Evolutionary conservation across 371 early-diverging fungal species (phyloP).

Genomic region (Mucor mucedo): DNA sequence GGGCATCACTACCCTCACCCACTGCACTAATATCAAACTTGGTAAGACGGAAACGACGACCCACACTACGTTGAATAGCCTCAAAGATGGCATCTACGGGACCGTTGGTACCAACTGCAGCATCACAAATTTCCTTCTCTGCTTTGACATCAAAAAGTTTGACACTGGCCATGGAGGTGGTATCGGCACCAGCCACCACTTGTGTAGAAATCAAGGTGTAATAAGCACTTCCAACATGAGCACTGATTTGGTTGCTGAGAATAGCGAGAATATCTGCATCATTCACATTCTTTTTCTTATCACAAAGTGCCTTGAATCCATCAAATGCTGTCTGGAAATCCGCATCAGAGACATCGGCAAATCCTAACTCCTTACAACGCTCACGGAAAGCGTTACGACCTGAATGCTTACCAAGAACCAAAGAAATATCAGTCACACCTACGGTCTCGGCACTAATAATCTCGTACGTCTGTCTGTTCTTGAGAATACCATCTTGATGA

Average conservation of each 20-base stretch:
- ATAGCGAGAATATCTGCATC: constrained; percentile 90
- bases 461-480: constrained; percentile 93
- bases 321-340: constrained; percentile 83
- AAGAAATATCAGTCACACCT: constrained; percentile 81
- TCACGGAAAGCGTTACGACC: constrained; percentile 92
- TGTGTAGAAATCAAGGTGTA: constrained; percentile 72
- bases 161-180: constrained; percentile 82
- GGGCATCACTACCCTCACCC: constrained; percentile 84
- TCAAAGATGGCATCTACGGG: constrained; percentile 87
- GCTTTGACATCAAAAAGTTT: constrained; percentile 51
- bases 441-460: constrained; percentile 93
- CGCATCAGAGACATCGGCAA: constrained; percentile 60
- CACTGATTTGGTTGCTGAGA: constrained; percentile 69
- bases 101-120: constrained; percentile 79
- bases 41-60: constrained; percentile 63
- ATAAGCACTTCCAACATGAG: constrained; percentile 28
- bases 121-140: constrained; percentile 62
- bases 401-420: constrained; percentile 96
- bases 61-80: constrained; percentile 81
- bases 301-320: constrained; percentile 89
- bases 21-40: constrained; percentile 85
- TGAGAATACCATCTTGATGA: constrained; percentile 97
- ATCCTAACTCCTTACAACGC: constrained; percentile 83
- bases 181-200: constrained; percentile 74
- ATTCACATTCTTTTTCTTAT: constrained; percentile 88